Base-by-base conservation (phyloP, 768 basidiomycete genomes). In the Russula sp. region DNA sequence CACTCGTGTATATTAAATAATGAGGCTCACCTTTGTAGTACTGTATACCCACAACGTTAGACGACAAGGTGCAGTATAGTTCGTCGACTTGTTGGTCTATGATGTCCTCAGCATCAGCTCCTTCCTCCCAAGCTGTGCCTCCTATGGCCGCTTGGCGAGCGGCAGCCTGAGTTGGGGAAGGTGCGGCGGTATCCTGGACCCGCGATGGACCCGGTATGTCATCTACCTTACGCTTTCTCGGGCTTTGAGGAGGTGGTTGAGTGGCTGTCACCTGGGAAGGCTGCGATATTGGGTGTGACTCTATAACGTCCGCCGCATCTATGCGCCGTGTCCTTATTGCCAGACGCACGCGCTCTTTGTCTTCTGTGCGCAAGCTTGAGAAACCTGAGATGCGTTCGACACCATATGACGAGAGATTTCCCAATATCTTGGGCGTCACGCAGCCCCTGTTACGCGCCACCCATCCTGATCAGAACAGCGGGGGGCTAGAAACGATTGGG, bases 31-130 rank as follows among this genome's bases (percentile, higher is more conserved):
- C 87, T 69, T 76, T 76, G 69, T 94, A 94, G 68, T 94, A 92
- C 69, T 91, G 90, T 14, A 94, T 76, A 0, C 93, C 93, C 0
- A 94, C 93, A 10, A 92, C 82, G 50, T 80, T 84, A 0, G 86
- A 80, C 3, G 71, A 71, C 68, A 85, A 54, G 14, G 73, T 76
- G 46, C 83, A 80, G 69, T 87, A 90, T 22, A 90, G 71, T 71
- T 93, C 90, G 61, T 93, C 90, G 18, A 63, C 70, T 42, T 64
- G 64, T 41, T 67, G 43, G 32, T 59, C 62, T 22, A 58, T 50
- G 8, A 64, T 38, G 39, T 56, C 64, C 20, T 67, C 32, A 35
- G 59, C 32, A 13, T 64, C 46, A 35, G 63, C 35, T 38, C 66
- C 57, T 62, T 67, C 60, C 58, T 69, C 53, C 65, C 69, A 61